Evolutionary conservation across 2,329 filamentous ascomycete species (phyloP), one percentile per base, ranked within the genome.

Genomic region (Tothia fuscella): DNA sequence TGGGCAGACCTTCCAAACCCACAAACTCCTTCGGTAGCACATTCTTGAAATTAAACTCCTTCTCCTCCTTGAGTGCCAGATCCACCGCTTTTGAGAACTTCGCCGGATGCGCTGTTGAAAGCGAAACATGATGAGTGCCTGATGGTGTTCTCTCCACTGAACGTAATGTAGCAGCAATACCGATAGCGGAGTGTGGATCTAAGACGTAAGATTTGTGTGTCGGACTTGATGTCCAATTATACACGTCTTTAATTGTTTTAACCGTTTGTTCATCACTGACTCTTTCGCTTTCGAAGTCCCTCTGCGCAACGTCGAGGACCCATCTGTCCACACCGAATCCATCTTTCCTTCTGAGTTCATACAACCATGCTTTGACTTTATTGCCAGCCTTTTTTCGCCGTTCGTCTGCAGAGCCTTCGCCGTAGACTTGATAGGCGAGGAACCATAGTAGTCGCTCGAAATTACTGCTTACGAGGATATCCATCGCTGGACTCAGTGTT

Each of bases 381-480:
- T 85, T 77, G 3, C 85, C 82, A 6, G 71, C 72, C 42, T 65
- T 60, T 51, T 66, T 64, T 48, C 68, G 60, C 40, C 64, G 59
- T 46, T 66, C 59, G 6, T 65, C 62, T 5, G 63, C 56, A 12
- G 56, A 51, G 17, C 55, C 51, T 41, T 54, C 47, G 32, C 54
- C 50, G 46, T 64, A 77, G 46, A 78, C 80, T 51, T 82, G 74
- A 63, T 85, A 84, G 2, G 86, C 81, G 21, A 96, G 69, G 69
- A 85, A 95, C 89, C 89, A 96, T 9, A 98, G 71, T 4, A 98
- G 71, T 24, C 91, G 78, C 70, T 98, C 91, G 58, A 98, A 96
- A 68, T 98, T 98, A 59, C 82, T 91, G 19, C 82, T 89, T 10
- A 96, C 88, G 3, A 96, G 71, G 50, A 96, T 96, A 60, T 98